Evolutionary conservation across 306 rosid genomes (phyloP), one percentile per base, ranked within the genome.

Genomic region (Rubus parviflorus): DNA sequence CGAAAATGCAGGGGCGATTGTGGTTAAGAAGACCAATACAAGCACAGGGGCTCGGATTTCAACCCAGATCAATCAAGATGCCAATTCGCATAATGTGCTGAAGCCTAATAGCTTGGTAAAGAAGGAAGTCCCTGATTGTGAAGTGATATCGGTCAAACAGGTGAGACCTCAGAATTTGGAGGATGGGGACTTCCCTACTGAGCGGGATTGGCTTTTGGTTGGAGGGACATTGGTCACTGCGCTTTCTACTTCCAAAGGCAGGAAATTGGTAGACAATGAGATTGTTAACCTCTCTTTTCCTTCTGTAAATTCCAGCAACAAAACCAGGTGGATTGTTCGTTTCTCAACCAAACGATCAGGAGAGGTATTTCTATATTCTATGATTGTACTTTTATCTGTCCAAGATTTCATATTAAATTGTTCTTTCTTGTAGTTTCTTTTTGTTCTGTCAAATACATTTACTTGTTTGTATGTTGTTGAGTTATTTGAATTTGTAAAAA

Each of bases 281-380:
- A 88, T 93, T 68, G 88, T 93, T 30, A 46, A 86, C 69, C 91
- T 93, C 57, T 65, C 79, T 68, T 89, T 86, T 69, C 84, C 91
- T 54, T 23, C 45, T 4, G 37, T 77, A 2, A 57, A 41, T 75
- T 68, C 77, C 37, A 84, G 75, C 40, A 66, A 13, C n/a, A 86
- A 88, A 72, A 46, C 80, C 1, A 83, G 56, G 38, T 89, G 85
- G 89, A 91, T 93, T 53, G 91, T 90, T 86, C 96, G 97, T 11
- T 81, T 88, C 66, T 88, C 92, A n/a, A 93, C 98, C 25, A 87
- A 88, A 38, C 96, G 93, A 43, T 83, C 66, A 23, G 97, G 98
- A 82, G 96, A 86, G 96, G 93, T 87, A 68, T 22, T 2, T 19
- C 20, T 41, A 0, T 64, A 30, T 23, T n/a, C 51, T 5, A 8